Evolutionary conservation across 1,284 basidiomycete species (phyloP), one percentile per base, ranked within the genome.

Genomic region (Cryptococcus sp.): DNA sequence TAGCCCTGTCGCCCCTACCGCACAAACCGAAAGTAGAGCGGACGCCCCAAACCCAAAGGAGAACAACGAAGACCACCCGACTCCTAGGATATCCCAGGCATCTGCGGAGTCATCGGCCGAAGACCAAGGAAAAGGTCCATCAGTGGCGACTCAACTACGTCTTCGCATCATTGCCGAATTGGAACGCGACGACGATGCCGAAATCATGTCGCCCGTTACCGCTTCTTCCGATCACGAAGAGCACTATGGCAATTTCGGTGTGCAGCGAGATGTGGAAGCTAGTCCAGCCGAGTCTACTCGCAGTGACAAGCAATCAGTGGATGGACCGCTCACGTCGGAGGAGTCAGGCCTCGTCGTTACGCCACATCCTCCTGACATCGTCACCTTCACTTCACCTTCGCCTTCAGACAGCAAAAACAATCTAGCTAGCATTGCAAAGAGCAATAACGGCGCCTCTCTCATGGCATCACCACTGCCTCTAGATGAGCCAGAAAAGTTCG

Each of bases 101-200:
- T 25, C n/a, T 40, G 41, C 11, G 41, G 41, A 44, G 29, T 10
- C 29, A 34, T 34, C 41, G 15, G 41, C 41, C 8, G 47, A 49
- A 13, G 40, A 25, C 17, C 52, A 40, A 22, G 41, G 7, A 8
- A 40, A 5, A 11, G 60, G 59, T 8, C n/a, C 58, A 49, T 63
- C 61, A 5, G 55, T 66, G 3, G 67, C 67, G 0, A 66, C 60
- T 16, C 61, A 66, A 39, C 41, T 68, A 19, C 40, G 65, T 19
- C 38, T 68, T 47, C 47, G 65, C 26, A 65, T 68, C 38, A 56
- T 64, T 49, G 49, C 61, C 45, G 67, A 65, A 26, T 45, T 66
- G 26, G 64, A 66, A 38, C 49, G 44, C 38, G 62, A 55, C 7
- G 53, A 50, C 20, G 56, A 59, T 25, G 47, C 49, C 13, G 47